Evolutionary conservation across 352 stramenopile genomes (phyloP), one percentile per base, ranked within the genome.

Genomic region (Pseudoperonospora humuli): DNA sequence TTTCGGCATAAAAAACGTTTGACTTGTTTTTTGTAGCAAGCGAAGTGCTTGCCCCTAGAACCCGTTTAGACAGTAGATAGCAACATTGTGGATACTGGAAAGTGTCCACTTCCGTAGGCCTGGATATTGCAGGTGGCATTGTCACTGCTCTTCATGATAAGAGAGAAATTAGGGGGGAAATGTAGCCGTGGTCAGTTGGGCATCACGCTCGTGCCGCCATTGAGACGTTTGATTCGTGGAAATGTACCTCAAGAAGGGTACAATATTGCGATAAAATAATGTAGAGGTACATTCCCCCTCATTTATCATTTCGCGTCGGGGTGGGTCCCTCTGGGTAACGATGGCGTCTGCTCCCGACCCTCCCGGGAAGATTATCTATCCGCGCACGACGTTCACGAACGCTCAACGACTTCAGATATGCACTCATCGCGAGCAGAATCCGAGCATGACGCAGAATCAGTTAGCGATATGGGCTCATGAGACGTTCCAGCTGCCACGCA

Each of bases 331-430:
- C 53, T 39, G 15, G 11, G 9, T 50, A 57, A 29, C 46, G 35
- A 63, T 63, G 50, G 13, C 19, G 18, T 40, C 39, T 2, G 7
- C 19, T 2, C 27, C 32, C n/a, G 5, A 21, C 2, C 27, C 31
- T n/a, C 29, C 20, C 3, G n/a, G 43, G 3, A 38, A 55, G 39
- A n/a, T 11, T 13, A 45, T 33, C 19, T 35, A 35, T 7, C n/a
- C 18, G 7, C 50, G 56, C 7, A 49, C 45, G 13, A 45, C 56
- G 3, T 65, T 65, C 39, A 65, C 56, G 2, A 65, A 65, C 37
- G 56, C 56, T 2, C 56, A 65, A 15, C 56, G 56, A 5, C 51
- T 65, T 20, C 23, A 57, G 31, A 65, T 65, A 31, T 61, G 50
- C 37, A 28, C 33, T 14, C 28, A 65, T 26, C 47, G 52, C 9